A percentile compares a stretch with the other conserved stretches of the same genome.
phyloP scores from a whole-genome alignment of 441 rosid species.

The Melastoma candidum region DNA sequence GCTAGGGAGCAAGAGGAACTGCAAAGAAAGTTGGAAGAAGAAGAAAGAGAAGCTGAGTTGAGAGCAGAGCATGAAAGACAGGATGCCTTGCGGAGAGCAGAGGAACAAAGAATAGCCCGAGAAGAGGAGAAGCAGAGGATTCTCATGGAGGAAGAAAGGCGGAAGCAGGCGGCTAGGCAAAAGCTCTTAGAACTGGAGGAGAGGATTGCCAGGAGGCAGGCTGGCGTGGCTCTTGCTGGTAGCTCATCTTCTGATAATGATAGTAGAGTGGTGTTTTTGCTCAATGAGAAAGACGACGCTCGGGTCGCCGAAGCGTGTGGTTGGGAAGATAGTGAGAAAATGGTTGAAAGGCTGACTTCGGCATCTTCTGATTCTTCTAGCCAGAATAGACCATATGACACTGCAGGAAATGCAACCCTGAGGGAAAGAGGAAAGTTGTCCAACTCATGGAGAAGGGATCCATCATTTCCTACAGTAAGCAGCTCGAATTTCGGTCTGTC shows the following conservation, averaged over 20 bases:
- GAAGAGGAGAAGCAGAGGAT: conserved; percentile 84
- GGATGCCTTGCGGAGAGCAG: conserved; percentile 64
- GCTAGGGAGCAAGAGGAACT: conserved; percentile 74
- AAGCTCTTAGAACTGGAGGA: conserved; percentile 94
- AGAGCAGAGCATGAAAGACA: conserved; percentile 79
- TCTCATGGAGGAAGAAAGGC: conserved; percentile 86
- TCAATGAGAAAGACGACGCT: conserved; percentile 37
- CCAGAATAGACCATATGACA: conserved; percentile 44
- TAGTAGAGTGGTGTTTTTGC: conserved; percentile 33
- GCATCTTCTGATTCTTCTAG: conserved; percentile 61
- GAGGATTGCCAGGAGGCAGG: conserved; percentile 78
- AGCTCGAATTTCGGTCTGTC: conserved; percentile 36
- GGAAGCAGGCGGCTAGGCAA: conserved; percentile 91
- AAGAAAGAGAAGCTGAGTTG: conserved; percentile 79
- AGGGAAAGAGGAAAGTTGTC: conserved; percentile 48
- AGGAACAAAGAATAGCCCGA: conserved; percentile 72
- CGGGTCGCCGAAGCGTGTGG: conserved; percentile 46
- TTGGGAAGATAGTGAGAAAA: conserved; percentile 86
- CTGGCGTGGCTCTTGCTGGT: conserved; percentile 40
- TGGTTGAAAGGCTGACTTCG: conserved; percentile 82
- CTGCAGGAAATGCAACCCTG: conserved; percentile 25
- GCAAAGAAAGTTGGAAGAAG: conserved; percentile 69
- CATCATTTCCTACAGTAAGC: conserved; percentile 44
- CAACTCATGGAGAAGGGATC: conserved; percentile 69
- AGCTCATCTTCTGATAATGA: conserved; percentile 32